Evolutionary conservation across 768 basidiomycete genomes (phyloP).

Genomic region (Podaxis mareebaensis): DNA sequence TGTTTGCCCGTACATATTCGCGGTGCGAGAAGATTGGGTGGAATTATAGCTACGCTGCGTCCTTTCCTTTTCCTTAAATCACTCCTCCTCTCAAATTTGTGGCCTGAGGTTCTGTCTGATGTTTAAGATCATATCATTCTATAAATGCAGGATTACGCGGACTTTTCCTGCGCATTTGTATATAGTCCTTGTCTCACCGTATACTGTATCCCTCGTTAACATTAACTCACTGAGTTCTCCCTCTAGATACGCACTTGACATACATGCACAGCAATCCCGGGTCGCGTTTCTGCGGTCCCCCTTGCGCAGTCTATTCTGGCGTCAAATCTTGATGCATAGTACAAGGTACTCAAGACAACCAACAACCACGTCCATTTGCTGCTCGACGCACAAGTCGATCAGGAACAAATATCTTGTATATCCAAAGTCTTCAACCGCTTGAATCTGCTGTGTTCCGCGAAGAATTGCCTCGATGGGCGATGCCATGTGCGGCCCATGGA

Average conservation of each 20-base stretch:
- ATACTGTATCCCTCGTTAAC: neutral
- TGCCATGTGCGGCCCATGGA: no score
- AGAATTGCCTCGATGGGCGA: no score
- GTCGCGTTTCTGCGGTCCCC: neutral
- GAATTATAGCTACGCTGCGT: neutral
- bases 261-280: neutral
- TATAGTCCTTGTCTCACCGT: neutral
- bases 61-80: neutral
- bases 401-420: neutral
- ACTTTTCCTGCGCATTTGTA: neutral
- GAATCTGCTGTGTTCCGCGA: no score
- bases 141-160: neutral
- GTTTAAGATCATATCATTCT: neutral
- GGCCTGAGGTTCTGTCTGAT: neutral
- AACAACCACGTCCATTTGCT: neutral
- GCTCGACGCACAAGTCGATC: neutral
- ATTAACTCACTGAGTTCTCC: neutral
- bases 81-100: neutral
- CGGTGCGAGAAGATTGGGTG: neutral
- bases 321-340: neutral
- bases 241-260: neutral
- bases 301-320: neutral
- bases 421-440: neutral
- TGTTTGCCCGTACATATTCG: neutral
- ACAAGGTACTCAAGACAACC: neutral